These are phyloP conservation scores for Penicillium cosmopolitanum DNA, from an alignment of 495 filamentous ascomycete genomes.

Conservation along the genomic window DNA sequence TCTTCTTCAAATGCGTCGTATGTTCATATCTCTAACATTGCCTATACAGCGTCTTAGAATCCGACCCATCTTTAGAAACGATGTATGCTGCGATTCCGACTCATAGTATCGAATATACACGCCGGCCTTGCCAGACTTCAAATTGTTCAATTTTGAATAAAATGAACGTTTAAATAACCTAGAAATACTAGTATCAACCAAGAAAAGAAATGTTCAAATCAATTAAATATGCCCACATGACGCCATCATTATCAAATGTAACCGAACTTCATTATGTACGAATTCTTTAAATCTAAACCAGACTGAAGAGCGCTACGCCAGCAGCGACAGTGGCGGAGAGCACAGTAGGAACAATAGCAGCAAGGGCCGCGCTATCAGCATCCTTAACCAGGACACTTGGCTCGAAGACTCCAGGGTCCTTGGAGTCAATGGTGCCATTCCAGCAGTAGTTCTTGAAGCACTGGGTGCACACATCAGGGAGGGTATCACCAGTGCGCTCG, in stretches of 20 bases:
- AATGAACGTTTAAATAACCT: no score
- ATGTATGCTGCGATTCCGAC: no score
- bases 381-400: slow-evolving; percentile 29
- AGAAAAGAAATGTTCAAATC: neutral
- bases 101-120: no score
- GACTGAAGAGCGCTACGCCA: slow-evolving; percentile 27
- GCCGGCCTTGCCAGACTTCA: no score
- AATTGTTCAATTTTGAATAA: no score
- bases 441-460: slow-evolving; percentile 90
- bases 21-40: no score
- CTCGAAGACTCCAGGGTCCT: slow-evolving; percentile 32
- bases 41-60: no score
- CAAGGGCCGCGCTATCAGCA: slow-evolving; percentile 19
- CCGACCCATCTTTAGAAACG: no score
- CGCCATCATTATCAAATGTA: neutral
- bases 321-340: slow-evolving; percentile 27
- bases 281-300: slow-evolving; percentile 25
- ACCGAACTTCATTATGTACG: slow-evolving; percentile 5
- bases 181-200: no score
- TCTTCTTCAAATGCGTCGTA: no score
- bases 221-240: neutral
- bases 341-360: slow-evolving; percentile 19
- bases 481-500: slow-evolving; percentile 62
- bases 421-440: slow-evolving; percentile 41
- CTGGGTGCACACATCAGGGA: slow-evolving; percentile 67